phyloP scores from a whole-genome alignment of 306 rosid species.

The Vicia faba region DNA sequence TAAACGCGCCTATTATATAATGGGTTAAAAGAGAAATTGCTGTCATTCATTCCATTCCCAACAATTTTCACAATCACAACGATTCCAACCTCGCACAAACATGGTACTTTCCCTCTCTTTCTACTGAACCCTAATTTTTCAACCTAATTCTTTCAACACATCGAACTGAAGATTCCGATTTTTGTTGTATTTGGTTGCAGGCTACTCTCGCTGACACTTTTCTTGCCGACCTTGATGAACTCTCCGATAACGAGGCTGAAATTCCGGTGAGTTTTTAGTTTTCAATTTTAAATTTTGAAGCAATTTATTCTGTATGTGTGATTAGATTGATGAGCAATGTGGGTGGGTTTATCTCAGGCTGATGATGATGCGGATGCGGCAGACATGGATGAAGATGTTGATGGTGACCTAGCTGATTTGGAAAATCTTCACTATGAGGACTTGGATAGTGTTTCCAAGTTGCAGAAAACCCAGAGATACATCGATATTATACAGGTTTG shows the following conservation, averaged over 20 bases:
- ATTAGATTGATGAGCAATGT: not conserved
- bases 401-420: constrained; percentile 85
- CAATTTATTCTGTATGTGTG: not conserved
- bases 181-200: constrained; percentile 44
- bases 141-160: no score
- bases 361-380: constrained; percentile 62
- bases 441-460: constrained; percentile 89
- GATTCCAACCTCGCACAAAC: no score
- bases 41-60: no score
- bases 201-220: constrained; percentile 95
- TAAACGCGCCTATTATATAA: no score
- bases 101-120: no score
- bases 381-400: constrained; percentile 91
- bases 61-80: no score
- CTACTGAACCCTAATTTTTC: no score
- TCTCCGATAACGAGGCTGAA: constrained; percentile 87
- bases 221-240: constrained; percentile 94
- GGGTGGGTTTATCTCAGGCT: constrained; percentile 45
- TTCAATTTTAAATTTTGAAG: constrained; percentile 14
- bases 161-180: no score
- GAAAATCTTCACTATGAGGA: constrained; percentile 90
- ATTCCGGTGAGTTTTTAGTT: constrained; percentile 53
- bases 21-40: no score
- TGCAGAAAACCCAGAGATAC: constrained; percentile 85
- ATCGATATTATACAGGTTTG: constrained; percentile 76